A percentile compares a stretch with the other conserved stretches of the same genome.
Conservation (phyloP, 225 moss, liverwort and hornwort species). For the Polytrichum commune region DNA sequence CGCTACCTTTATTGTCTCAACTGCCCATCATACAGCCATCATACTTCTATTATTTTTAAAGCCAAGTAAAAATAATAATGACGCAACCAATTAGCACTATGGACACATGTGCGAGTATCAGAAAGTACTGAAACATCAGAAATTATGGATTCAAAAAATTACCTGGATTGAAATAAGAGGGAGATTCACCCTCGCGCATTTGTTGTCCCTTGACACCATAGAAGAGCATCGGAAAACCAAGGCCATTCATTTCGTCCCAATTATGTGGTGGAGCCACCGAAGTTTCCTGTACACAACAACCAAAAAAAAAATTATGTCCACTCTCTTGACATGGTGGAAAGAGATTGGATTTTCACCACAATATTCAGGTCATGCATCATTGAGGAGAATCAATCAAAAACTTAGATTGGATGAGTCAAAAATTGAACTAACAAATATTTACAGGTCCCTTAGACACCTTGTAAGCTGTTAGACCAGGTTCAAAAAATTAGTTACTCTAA, state of each 20-base stretch:
- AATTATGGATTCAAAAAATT: slow-evolving; percentile 1
- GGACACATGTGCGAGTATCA: neutral
- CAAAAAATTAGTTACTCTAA: no score
- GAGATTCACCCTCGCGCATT: slow-evolving; percentile 71
- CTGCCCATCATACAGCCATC: slow-evolving; percentile 23
- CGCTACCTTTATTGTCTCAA: slow-evolving; percentile 57
- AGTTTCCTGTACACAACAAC: slow-evolving; percentile 32
- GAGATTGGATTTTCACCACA: no score
- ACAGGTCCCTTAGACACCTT: no score
- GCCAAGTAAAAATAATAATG: neutral
- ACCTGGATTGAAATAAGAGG: slow-evolving; percentile 71
- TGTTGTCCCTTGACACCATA: slow-evolving; percentile 70
- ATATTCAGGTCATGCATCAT: no score
- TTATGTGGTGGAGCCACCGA: slow-evolving; percentile 44
- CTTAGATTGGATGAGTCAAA: neutral
- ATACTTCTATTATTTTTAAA: neutral
- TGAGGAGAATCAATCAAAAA: slow-evolving; percentile 2
- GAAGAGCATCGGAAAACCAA: slow-evolving; percentile 65
- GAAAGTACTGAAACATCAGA: neutral
- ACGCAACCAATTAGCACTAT: neutral
- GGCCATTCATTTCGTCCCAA: slow-evolving; percentile 59
- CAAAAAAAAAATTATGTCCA: neutral
- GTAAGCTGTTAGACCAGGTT: no score
- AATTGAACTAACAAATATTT: neutral
- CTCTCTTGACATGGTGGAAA: neutral